phyloP scores from a whole-genome alignment of 257 asterid species.

The Ilex aquifolium region DNA sequence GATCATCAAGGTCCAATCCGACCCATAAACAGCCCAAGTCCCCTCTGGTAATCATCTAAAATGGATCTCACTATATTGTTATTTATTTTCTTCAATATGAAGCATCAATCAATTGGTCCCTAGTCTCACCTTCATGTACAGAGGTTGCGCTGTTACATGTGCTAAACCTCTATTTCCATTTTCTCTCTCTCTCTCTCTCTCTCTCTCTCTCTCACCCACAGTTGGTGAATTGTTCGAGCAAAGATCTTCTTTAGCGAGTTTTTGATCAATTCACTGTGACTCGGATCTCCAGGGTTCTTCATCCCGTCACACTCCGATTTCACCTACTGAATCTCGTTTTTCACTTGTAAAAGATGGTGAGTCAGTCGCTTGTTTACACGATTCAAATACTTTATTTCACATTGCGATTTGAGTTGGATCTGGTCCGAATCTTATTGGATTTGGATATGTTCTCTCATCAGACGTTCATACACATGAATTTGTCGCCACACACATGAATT shows the following conservation, averaged over 20 bases:
- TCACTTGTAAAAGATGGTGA: slow-evolving; percentile 21
- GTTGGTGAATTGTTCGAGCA: background rate
- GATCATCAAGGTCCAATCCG: no score
- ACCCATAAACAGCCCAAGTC: no score
- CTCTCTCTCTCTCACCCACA: no score
- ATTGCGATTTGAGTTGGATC: slow-evolving; percentile 1
- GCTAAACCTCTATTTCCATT: no score
- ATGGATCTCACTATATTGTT: no score
- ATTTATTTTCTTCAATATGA: no score
- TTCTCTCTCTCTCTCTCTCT: no score
- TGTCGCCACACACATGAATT: background rate
- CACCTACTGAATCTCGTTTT: slow-evolving; percentile 1
- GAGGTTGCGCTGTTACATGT: no score
- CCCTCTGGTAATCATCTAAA: no score
- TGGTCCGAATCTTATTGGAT: slow-evolving; percentile 4
- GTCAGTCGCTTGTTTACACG: no score
- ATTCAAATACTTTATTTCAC: background rate
- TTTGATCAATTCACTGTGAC: background rate
- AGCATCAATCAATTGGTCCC: no score
- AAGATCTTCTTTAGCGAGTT: background rate
- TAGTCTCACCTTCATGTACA: no score
- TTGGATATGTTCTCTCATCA: background rate
- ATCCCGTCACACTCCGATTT: background rate
- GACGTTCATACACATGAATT: background rate
- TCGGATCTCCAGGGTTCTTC: slow-evolving; percentile 28